Conservation (phyloP, 495 filamentous ascomycete genomes). For the Xeromyces bisporus region DNA sequence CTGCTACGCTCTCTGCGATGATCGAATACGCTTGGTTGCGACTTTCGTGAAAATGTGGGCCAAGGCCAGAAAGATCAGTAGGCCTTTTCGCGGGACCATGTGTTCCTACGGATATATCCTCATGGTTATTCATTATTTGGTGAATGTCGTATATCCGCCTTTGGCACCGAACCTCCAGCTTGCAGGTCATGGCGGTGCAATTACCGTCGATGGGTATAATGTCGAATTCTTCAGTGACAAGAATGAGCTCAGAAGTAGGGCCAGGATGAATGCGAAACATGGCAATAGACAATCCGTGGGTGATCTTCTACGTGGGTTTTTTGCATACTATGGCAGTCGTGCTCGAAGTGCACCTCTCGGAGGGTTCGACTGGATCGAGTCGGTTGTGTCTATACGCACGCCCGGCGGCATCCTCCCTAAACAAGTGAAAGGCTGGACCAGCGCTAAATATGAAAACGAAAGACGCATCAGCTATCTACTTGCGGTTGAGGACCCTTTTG, state of each 20-base stretch:
- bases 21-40: conserved; percentile 54
- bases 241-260: conserved; percentile 36
- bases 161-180: conserved; percentile 66
- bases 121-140: conserved; percentile 81
- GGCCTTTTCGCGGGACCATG: conserved; percentile 62
- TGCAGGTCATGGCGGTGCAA: conserved; percentile 4
- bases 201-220: conserved; percentile 29
- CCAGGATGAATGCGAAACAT: conserved; percentile 33
- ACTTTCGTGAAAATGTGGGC: conserved; percentile 76
- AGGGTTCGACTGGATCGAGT: conserved; percentile 52
- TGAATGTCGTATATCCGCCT: conserved; percentile 59
- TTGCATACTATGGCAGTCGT: conserved; percentile 56
- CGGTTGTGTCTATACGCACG: conserved; percentile 56
- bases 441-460: conserved; percentile 46
- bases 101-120: conserved; percentile 81
- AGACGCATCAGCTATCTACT: conserved; percentile 65
- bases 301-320: conserved; percentile 54
- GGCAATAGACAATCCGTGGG: conserved; percentile 46
- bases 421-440: conserved; percentile 58
- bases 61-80: conserved; percentile 62
- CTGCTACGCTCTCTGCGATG: conserved; percentile 60
- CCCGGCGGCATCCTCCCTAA: conserved; percentile 51
- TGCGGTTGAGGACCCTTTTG: conserved; percentile 79
- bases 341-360: conserved; percentile 22
- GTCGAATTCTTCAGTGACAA: conserved; percentile 57